phyloP scores from a whole-genome alignment of 2,329 filamentous ascomycete species.

The Cryphonectria parasitica region DNA sequence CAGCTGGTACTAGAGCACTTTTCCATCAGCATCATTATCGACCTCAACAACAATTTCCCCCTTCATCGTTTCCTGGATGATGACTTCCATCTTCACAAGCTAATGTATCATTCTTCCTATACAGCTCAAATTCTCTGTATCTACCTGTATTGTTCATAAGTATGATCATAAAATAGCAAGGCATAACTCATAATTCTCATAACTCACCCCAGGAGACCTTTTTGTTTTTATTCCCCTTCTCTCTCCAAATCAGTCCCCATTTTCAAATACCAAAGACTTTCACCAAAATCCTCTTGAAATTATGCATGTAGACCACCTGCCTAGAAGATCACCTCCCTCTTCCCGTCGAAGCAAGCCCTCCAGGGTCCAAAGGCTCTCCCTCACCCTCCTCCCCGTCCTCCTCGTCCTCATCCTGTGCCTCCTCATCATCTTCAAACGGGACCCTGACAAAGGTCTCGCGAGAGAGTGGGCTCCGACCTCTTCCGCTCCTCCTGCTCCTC shows the following conservation, averaged over 20 bases:
- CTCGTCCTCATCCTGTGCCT: constrained; percentile 10
- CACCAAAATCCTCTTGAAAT: background rate
- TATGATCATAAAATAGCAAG: background rate
- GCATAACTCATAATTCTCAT: background rate
- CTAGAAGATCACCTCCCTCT: background rate
- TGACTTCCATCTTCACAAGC: too few relatives aligned
- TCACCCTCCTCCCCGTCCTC: constrained; percentile 8
- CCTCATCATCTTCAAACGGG: constrained; percentile 24
- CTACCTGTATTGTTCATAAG: background rate
- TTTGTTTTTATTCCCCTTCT: background rate
- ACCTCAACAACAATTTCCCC: too few relatives aligned
- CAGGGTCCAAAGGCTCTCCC: background rate
- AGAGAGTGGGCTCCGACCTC: constrained; percentile 23
- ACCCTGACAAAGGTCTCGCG: constrained; percentile 19
- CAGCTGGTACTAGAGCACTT: too few relatives aligned
- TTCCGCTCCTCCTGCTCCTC: constrained; percentile 5
- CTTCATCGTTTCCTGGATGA: too few relatives aligned
- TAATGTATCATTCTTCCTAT: background rate
- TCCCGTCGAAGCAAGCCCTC: background rate
- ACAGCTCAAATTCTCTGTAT: background rate
- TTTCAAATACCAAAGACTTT: background rate
- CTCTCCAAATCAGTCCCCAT: background rate
- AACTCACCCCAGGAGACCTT: background rate
- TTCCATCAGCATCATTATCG: too few relatives aligned
- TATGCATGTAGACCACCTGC: background rate